phyloP scores from a whole-genome alignment of 2,329 filamentous ascomycete genomes.

The Talaromyces sp. region DNA sequence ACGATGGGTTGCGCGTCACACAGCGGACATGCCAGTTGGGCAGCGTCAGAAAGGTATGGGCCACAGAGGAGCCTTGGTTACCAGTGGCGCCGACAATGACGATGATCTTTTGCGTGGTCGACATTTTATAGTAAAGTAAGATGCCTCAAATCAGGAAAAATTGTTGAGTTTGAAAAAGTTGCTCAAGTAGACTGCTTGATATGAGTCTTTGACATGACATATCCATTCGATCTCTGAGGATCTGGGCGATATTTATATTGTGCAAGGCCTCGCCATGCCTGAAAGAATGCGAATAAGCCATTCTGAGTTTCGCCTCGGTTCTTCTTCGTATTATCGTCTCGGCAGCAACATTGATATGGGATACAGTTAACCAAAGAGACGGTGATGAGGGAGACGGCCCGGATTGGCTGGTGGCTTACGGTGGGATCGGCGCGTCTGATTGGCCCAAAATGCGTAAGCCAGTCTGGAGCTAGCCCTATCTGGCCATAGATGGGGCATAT shows the following conservation, averaged over 20 bases:
- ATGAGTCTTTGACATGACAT: not conserved
- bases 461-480: not conserved
- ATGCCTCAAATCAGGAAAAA: not conserved
- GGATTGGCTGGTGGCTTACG: not conserved
- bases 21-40: slow-evolving; percentile 26
- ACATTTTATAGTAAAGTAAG: not conserved
- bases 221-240: not conserved
- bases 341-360: not conserved
- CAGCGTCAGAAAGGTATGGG: slow-evolving; percentile 4
- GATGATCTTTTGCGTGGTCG: slow-evolving; percentile 12
- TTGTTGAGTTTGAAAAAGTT: not conserved
- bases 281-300: not conserved
- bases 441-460: not conserved
- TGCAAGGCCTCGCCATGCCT: not conserved
- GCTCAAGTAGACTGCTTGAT: not conserved
- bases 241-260: not conserved
- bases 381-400: not conserved
- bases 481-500: not conserved
- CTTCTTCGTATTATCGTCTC: not conserved
- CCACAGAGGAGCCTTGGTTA: slow-evolving; percentile 27
- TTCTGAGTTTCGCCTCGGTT: not conserved
- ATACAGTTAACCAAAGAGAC: not conserved
- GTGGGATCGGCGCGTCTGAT: not conserved
- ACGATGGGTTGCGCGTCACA: slow-evolving; percentile 25
- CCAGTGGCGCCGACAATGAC: slow-evolving; percentile 34